Evolutionary conservation across 2,329 filamentous ascomycete species (phyloP).

Genomic region (Cladosporium phlei): DNA sequence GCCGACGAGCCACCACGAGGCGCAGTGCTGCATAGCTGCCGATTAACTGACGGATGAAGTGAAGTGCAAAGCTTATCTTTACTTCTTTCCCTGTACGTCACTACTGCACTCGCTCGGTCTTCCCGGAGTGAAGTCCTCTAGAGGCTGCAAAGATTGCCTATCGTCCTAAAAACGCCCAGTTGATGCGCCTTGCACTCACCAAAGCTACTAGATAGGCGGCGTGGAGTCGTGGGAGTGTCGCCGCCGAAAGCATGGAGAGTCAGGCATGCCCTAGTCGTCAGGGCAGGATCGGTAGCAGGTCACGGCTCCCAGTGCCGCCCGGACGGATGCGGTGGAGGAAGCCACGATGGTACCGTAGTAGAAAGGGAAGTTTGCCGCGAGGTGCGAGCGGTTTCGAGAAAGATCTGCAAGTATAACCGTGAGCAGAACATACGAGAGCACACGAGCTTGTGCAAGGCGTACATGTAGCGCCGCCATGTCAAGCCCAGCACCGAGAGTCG

Average conservation of each 20-base stretch:
- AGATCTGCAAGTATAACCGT: too few species aligned
- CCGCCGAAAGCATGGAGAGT: not conserved
- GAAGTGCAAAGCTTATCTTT: slow-evolving; percentile 2
- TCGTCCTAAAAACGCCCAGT: not conserved
- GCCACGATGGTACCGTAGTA: too few species aligned
- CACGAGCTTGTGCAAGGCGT: too few species aligned
- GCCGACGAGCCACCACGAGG: slow-evolving; percentile 4
- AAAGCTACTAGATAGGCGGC: not conserved
- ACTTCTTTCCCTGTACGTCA: slow-evolving; percentile 1
- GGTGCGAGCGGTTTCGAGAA: too few species aligned
- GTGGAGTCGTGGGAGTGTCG: not conserved
- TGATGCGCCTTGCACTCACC: not conserved
- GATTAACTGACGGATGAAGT: not conserved
- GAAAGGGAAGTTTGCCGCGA: too few species aligned
- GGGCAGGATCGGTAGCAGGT: not conserved
- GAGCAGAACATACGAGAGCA: too few species aligned
- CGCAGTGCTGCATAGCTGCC: not conserved
- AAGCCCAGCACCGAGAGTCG: too few species aligned
- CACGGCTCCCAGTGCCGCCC: not conserved
- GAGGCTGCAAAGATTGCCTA: too few species aligned
- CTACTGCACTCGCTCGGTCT: not conserved
- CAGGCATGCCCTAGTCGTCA: not conserved
- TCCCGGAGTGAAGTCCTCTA: not conserved
- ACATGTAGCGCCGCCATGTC: too few species aligned
- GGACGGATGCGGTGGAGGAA: slow-evolving; percentile 1